Percentiles rank a stretch among this genome's conserved stretches.
phyloP scores from a whole-genome alignment of 371 early-diverging fungal species.

The Syncephalastrum sp. region DNA sequence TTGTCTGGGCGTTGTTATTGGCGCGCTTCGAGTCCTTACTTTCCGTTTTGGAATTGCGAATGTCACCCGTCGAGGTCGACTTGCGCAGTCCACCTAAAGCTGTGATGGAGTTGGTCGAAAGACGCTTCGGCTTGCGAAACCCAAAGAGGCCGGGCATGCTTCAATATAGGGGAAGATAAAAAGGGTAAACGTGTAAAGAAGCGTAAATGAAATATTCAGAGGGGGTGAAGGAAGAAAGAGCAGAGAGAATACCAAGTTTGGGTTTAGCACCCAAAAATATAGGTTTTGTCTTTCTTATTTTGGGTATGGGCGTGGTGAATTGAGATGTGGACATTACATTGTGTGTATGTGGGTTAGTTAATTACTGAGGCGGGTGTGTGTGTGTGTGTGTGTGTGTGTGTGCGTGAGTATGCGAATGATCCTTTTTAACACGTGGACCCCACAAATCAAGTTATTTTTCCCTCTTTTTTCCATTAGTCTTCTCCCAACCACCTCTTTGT shows the following conservation, averaged over 20 bases:
- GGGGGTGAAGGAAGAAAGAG: conserved; percentile 1
- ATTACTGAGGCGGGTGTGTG: too few relatives aligned
- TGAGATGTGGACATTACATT: too few relatives aligned
- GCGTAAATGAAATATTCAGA: conserved; percentile 9
- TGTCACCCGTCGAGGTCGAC: conserved; percentile 23
- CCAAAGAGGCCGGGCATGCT: too few relatives aligned
- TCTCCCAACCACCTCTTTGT: too few relatives aligned
- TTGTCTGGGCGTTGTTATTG: too few relatives aligned
- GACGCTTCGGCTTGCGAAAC: conserved; percentile 3
- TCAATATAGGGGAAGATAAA: not conserved
- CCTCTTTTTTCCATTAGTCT: not conserved
- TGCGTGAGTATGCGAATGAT: too few relatives aligned
- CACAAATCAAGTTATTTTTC: conserved; percentile 1
- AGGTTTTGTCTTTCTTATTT: too few relatives aligned
- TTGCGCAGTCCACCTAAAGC: conserved; percentile 12
- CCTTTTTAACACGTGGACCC: not conserved
- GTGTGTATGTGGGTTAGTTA: too few relatives aligned
- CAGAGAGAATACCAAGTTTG: conserved; percentile 7
- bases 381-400: too few relatives aligned
- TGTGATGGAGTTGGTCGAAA: conserved; percentile 14
- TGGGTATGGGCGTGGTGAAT: too few relatives aligned
- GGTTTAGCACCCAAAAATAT: not conserved
- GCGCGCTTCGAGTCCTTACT: too few relatives aligned
- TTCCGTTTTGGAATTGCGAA: not conserved
- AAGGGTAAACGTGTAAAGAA: conserved; percentile 15